These are phyloP conservation scores for Solanum paucissectum DNA, from an alignment of 257 asterid genomes.

Conservation along the genomic window DNA sequence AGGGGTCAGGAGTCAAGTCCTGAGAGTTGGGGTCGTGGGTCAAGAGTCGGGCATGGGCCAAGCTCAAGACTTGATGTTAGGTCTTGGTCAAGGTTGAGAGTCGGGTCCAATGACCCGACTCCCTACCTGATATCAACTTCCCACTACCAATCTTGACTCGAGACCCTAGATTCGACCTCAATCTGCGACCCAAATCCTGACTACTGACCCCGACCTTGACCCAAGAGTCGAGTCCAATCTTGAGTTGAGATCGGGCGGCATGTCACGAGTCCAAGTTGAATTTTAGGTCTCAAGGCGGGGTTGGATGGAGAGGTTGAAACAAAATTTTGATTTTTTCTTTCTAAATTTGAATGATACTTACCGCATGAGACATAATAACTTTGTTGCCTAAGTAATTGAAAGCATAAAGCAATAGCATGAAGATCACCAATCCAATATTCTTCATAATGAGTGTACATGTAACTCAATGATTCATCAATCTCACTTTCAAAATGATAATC, in stretches of 20 bases:
- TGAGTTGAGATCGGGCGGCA: not conserved
- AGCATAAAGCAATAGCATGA: not conserved
- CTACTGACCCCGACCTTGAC: not conserved
- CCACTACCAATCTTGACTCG: not conserved
- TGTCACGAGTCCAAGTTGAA: not conserved
- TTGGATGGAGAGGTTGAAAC: not conserved
- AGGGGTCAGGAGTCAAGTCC: accelerated
- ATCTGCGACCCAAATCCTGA: not conserved
- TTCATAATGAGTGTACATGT: not conserved
- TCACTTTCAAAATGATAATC: slow-evolving; percentile 12
- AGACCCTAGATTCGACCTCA: not conserved
- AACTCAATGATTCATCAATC: not conserved
- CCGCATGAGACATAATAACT: not conserved
- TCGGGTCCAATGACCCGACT: not conserved
- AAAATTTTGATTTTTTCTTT: too few species aligned
- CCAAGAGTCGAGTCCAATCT: not conserved
- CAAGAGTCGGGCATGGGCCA: too few species aligned
- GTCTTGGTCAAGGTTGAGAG: not conserved
- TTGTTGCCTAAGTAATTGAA: slow-evolving; percentile 9
- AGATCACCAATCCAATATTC: not conserved
- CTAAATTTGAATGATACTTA: not conserved
- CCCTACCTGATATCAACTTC: not conserved
- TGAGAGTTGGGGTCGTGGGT: too few species aligned
- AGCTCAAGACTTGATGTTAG: too few species aligned
- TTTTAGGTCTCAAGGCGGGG: not conserved